Conservation (phyloP, 2,329 filamentous ascomycete species). For the Dactylellina parvicollis region DNA sequence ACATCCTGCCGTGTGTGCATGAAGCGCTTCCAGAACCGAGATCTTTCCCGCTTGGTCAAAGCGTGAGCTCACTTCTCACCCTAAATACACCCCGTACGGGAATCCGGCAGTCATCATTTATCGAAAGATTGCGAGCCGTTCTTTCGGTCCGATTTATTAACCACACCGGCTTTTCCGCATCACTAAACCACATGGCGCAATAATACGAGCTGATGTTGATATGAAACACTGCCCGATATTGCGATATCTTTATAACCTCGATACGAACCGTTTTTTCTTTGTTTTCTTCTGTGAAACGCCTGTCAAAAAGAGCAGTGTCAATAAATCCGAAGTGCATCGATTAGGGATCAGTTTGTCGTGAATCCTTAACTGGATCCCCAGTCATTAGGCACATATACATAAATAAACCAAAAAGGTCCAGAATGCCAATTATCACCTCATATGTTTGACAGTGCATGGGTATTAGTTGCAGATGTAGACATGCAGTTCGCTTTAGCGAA, state of each 20-base stretch:
- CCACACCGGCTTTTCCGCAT: conserved; percentile 1
- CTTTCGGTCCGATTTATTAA: no score
- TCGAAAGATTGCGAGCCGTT: no score
- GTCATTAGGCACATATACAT: conserved; percentile 31
- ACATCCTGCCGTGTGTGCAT: conserved; percentile 21
- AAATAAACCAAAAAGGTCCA: neutral
- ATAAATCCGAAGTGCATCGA: neutral
- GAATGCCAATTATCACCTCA: conserved; percentile 41
- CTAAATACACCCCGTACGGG: conserved; percentile 8
- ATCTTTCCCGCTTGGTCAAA: conserved; percentile 18
- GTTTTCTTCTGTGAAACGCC: no score
- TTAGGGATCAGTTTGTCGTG: neutral
- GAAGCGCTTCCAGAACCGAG: conserved; percentile 24
- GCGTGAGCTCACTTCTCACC: conserved; percentile 6
- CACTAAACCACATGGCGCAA: conserved; percentile 24
- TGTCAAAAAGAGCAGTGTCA: neutral
- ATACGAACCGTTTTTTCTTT: neutral
- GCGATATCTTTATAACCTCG: neutral
- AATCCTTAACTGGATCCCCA: neutral
- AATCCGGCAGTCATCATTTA: neutral
- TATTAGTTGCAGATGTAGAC: conserved; percentile 11
- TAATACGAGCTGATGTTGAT: conserved; percentile 18
- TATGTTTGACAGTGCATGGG: conserved; percentile 21
- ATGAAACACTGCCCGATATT: neutral
- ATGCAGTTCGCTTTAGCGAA: conserved; percentile 41